These are phyloP conservation scores for Drosera capensis DNA, from an alignment of 148 eudicot genomes.

Conservation along the genomic window DNA sequence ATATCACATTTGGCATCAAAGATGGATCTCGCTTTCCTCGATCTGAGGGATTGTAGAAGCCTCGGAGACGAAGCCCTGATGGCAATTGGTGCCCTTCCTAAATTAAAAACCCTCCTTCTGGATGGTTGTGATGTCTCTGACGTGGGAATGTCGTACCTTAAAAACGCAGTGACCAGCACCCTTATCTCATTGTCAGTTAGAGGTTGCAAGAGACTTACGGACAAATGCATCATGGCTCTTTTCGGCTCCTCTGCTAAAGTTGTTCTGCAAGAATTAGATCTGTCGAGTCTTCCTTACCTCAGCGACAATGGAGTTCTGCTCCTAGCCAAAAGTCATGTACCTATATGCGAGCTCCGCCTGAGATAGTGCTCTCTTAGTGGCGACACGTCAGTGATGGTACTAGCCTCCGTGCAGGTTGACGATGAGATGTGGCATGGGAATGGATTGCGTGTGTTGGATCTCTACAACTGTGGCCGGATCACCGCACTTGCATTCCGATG, in stretches of 20 bases:
- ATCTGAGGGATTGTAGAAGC: conserved; percentile 80
- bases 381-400: conserved; percentile 76
- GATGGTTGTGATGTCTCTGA: conserved; percentile 82
- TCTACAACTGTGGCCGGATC: conserved; percentile 87
- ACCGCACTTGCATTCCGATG: conserved; percentile 65
- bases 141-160: conserved; percentile 51
- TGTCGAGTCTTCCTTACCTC: conserved; percentile 75
- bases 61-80: conserved; percentile 76
- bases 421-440: conserved; percentile 66
- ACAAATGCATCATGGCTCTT: conserved; percentile 52
- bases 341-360: conserved; percentile 63
- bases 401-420: conserved; percentile 84
- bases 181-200: conserved; percentile 57
- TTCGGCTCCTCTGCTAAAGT: conserved; percentile 36
- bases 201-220: conserved; percentile 92
- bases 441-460: conserved; percentile 56
- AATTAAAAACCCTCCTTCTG: conserved; percentile 44
- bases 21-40: conserved; percentile 52
- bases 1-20: conserved; percentile 50
- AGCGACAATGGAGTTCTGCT: conserved; percentile 64
- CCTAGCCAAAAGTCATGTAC: conserved; percentile 57
- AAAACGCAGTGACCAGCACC: conserved; percentile 28
- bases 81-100: conserved; percentile 45
- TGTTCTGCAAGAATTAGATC: conserved; percentile 65
- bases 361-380: conserved; percentile 84